Evolutionary conservation across 371 early-diverging fungal genomes (phyloP), one percentile per base, ranked within the genome.

Genomic region (Smittium culicis): DNA sequence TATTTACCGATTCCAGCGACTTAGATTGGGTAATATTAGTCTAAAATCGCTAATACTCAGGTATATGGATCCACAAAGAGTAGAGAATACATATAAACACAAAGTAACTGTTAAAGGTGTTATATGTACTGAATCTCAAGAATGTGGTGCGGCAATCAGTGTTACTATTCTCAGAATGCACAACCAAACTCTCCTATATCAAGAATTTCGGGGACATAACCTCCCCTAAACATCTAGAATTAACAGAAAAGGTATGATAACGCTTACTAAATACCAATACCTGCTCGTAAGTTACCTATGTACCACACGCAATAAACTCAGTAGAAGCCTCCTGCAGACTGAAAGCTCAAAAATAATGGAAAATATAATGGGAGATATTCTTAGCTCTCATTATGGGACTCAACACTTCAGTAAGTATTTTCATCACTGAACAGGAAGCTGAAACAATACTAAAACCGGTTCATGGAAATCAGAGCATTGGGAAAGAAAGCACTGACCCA

Each of bases 141-240:
- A 32, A n/a, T 16, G 5, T 59, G 11, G 5, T 11, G n/a, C 11
- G 60, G n/a, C 27, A 14, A 59, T 59, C 60, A 59, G 60, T 59
- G 27, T 14, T 27, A 29, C 5, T n/a, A 5, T 59, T 11, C 60
- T 27, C 60, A 32, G 60, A 59, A 27, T 11, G n/a, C 60, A 59
- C 60, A 32, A 59, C 60, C 60, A 59, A 5, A 16, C 60, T 59
- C 29, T 27, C n/a, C n/a, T 59, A 59, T 11, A n/a, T 59, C 11
- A 27, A 32, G n/a, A 59, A 59, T 5, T 31, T 29, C 5, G 5
- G 5, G n/a, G 5, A n/a, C 5, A 59, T 11, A n/a, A 27, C 29
- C 60, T 59, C 60, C n/a, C 29, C 60, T 16, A 59, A 59, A 27
- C 60, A 14, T 14, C 60, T 59, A 5, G n/a, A 14, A 29, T 11